Evolutionary conservation across 768 basidiomycete species (phyloP), one percentile per base, ranked within the genome.

Genomic region (Tephrocybe rancida): DNA sequence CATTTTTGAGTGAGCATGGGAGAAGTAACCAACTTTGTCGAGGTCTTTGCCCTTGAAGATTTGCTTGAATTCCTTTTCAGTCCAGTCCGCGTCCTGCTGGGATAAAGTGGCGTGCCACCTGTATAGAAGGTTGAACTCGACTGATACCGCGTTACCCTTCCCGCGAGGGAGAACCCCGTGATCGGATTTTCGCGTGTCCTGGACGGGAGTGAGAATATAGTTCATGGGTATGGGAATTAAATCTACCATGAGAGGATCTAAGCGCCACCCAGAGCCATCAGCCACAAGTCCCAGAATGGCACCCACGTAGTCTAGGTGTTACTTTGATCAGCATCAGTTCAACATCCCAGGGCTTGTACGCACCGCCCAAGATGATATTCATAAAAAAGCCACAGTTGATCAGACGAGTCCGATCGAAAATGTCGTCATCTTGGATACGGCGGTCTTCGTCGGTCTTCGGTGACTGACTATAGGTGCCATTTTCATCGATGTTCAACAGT

Each of bases 331-430:
- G 16, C 2, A 21, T 16, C 4, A 30, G 13, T 35, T 19, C 18
- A 52, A 26, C 0, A 24, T 13, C 29, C 16, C 7, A 5, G 9
- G 10, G 22, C 11, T 14, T 30, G 10, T 1, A 47, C 65, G 14
- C 56, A 78, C 79, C 79, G 22, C 79, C 78, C 37, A 90, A 72
- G 61, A 90, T 85, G 30, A 86, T 80, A 55, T 85, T 80, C 79
- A 87, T 81, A 60, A 88, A 87, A 61, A 76, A 86, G 3, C 80
- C 86, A 48, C 84, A 85, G 65, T 92, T 92, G 41, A 91, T 83
- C 42, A 90, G 73, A 44, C 90, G 80, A 9, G 87, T 76, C 25
- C 86, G 81, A 53, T 88, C 77, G 71, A 89, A 92, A 42, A 92
- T 83, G 60, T 91, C 90, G 45, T 89, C 84, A 50, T 92, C 90